These are phyloP conservation scores for Yarrowia yakushimensis DNA, from an alignment of 805 yeast species.

Conservation along the genomic window DNA sequence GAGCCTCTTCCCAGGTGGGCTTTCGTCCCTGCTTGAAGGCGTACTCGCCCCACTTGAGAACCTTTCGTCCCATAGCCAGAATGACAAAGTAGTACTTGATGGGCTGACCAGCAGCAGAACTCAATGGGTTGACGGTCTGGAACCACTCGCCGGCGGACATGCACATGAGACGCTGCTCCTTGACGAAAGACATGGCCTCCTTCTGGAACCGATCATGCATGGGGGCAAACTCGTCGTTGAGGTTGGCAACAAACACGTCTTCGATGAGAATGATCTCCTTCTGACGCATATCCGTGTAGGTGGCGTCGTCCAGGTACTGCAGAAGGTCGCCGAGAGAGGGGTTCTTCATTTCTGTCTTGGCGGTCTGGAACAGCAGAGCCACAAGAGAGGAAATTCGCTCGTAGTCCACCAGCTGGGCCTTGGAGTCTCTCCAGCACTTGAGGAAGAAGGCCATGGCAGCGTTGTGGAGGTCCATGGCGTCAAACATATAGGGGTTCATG, in stretches of 20 bases:
- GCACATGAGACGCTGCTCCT: constrained; percentile 69
- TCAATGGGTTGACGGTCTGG: constrained; percentile 40
- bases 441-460: constrained; percentile 28
- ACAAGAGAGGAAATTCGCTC: constrained; percentile 50
- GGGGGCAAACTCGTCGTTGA: constrained; percentile 14
- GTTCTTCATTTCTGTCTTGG: constrained; percentile 27
- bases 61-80: constrained; percentile 63
- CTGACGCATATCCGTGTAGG: constrained; percentile 51
- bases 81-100: constrained; percentile 46
- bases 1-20: constrained; percentile 49
- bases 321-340: constrained; percentile 46
- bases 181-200: constrained; percentile 67
- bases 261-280: constrained; percentile 46
- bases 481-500: constrained; percentile 23
- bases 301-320: constrained; percentile 42
- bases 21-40: constrained; percentile 44
- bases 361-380: constrained; percentile 36
- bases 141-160: constrained; percentile 81
- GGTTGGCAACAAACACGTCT: constrained; percentile 24
- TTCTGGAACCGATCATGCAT: constrained; percentile 50
- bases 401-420: constrained; percentile 52
- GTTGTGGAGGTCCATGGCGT: constrained; percentile 13
- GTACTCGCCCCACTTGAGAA: constrained; percentile 59
- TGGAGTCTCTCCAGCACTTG: constrained; percentile 32
- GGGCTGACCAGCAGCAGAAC: not conserved